Base-by-base conservation (phyloP, 2,329 filamentous ascomycete species). In the Fusarium ramigenum region DNA sequence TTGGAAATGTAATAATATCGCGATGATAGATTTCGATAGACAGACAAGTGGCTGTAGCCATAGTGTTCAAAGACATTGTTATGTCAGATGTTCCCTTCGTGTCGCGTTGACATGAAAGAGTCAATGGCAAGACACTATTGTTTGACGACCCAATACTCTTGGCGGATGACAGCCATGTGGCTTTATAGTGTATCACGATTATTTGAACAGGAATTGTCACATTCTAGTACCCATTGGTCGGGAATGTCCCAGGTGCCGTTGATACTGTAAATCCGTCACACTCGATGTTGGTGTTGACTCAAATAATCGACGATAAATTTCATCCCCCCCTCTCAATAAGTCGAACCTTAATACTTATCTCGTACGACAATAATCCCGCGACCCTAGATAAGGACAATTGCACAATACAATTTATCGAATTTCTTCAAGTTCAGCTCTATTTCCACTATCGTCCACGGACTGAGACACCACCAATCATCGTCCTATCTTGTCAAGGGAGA, bases 401-500 rank as follows among this genome's bases (percentile, higher is more conserved):
- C 16, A 23, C 11, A 36, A 59, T 46, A 21, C 18, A 50, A 64
- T 74, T n/a, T 36, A 60, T 56, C 58, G 37, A 57, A 72, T 71
- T 74, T 71, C 61, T 71, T 43, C 44, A 49, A 18, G 16, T 12
- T 59, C 25, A 70, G 43, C 44, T 63, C 16, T 58, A 66, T 66
- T 39, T 53, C 44, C 36, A 59, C 60, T 49, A 32, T 46, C 11
- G 34, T 16, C 23, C 19, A 37, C n/a, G 43, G 42, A n/a, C 54
- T 64, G 43, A 60, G 58, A 64, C 70, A 50, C 34, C 30, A 30
- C 70, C 56, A 73, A 73, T 73, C 53, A 63, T n/a, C 10, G 7
- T 18, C 34, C 7, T 28, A 7, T 28, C 25, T 15, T 21, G 7
- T 44, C 54, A 74, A 73, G 70, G 70, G 70, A 73, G 66, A 53